A percentile compares a stretch with the other conserved stretches of the same genome.
Evolutionary conservation across 345 rosid genomes (phyloP).

Genomic region (Crucihimalaya himalaica): DNA sequence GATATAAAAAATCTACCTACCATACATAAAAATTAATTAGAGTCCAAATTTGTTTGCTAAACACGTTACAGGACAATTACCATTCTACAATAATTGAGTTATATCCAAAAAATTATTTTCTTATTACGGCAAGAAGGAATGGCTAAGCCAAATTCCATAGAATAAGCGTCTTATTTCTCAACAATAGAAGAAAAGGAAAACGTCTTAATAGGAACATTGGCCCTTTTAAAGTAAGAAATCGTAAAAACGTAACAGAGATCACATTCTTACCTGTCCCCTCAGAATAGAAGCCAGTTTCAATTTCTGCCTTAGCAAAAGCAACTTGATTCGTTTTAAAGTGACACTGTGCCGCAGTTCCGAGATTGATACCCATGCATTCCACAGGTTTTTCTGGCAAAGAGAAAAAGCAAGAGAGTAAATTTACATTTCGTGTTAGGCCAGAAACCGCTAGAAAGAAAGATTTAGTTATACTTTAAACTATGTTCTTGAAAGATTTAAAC

Average conservation of each 20-base stretch:
- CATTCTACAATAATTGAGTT: conserved; percentile 11
- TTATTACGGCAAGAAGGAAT: neutral
- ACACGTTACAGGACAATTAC: neutral
- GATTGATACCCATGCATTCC: conserved; percentile 63
- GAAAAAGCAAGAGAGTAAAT: conserved; percentile 11
- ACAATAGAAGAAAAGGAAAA: conserved; percentile 3
- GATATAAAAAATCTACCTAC: conserved; percentile 19
- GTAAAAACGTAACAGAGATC: conserved; percentile 6
- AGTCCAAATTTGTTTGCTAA: conserved; percentile 4
- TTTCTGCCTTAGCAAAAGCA: conserved; percentile 75
- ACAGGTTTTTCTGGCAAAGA: conserved; percentile 64
- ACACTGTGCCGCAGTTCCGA: conserved; percentile 83
- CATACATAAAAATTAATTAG: conserved; percentile 1
- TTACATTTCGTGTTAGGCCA: conserved; percentile 3
- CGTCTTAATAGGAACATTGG: neutral
- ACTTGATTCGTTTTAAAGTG: conserved; percentile 61
- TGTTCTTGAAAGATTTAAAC: conserved; percentile 26
- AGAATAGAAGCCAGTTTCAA: conserved; percentile 72
- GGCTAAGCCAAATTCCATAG: conserved; percentile 19
- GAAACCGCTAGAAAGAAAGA: neutral
- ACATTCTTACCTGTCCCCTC: conserved; percentile 69
- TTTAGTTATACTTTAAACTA: neutral
- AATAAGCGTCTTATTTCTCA: conserved; percentile 13
- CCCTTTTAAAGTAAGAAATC: conserved; percentile 25
- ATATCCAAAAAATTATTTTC: conserved; percentile 16